Percentiles rank a stretch among this genome's conserved stretches.
Conservation (phyloP, 2,329 filamentous ascomycete genomes). For the Daldinia eschscholtzii region DNA sequence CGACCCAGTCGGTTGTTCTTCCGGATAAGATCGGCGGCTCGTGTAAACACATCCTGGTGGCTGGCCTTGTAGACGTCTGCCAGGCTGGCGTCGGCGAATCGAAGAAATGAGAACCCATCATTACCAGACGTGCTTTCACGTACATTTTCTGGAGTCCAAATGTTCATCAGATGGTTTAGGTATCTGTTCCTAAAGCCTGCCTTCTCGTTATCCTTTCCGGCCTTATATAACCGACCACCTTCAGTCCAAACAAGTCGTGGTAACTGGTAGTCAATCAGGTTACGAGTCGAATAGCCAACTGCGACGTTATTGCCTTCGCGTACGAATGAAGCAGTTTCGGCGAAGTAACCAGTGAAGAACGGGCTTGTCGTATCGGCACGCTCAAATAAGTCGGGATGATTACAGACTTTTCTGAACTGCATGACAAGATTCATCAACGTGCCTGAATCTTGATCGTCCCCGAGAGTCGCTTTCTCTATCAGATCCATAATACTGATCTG, state of each 20-base stretch:
- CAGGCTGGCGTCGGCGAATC: slow-evolving; percentile 83
- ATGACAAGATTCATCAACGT: slow-evolving; percentile 99
- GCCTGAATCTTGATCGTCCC: slow-evolving; percentile 93
- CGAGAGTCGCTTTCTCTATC: slow-evolving; percentile 94
- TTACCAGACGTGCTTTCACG: slow-evolving; percentile 70
- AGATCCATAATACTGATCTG: slow-evolving; percentile 99
- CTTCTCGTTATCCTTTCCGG: slow-evolving; percentile 77
- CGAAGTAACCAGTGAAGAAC: slow-evolving; percentile 85
- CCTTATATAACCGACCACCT: slow-evolving; percentile 79
- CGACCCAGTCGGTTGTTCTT: slow-evolving; percentile 72
- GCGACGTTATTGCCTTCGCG: slow-evolving; percentile 85
- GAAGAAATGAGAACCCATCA: slow-evolving; percentile 87
- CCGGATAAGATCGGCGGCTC: slow-evolving; percentile 72
- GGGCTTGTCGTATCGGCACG: slow-evolving; percentile 92
- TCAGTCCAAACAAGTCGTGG: slow-evolving; percentile 87
- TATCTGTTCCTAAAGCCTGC: slow-evolving; percentile 87
- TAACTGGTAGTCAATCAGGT: slow-evolving; percentile 84
- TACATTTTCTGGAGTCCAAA: slow-evolving; percentile 87
- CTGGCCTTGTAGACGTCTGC: slow-evolving; percentile 78
- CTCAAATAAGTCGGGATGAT: slow-evolving; percentile 97
- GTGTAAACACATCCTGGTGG: slow-evolving; percentile 78
- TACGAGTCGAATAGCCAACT: slow-evolving; percentile 89
- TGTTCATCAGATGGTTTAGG: slow-evolving; percentile 85
- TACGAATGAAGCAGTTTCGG: slow-evolving; percentile 94
- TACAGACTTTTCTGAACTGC: slow-evolving; percentile 99